Base-by-base conservation (phyloP, 495 filamentous ascomycete species). In the Jackrogersella multiformis region DNA sequence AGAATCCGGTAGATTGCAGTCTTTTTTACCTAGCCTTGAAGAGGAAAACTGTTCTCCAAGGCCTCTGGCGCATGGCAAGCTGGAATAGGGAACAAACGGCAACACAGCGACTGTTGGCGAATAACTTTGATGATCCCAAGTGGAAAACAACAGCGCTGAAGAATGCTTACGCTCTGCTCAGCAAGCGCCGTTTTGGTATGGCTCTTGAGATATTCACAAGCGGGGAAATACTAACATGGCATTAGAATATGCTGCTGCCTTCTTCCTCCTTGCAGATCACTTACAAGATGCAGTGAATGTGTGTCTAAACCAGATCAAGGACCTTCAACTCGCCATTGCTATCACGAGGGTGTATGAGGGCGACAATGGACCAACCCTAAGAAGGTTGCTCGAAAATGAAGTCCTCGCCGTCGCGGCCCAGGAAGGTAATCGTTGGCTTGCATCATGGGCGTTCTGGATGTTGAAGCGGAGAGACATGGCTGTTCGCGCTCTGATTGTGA, bases 391-490 rank as follows among this genome's bases (percentile, higher is more conserved):
- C 1, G 85, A 91, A 73, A 92, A 96, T 20, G 90, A 86, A 59
- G 87, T 97, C 21, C 81, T 98, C 0, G 84, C 89, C 0, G 81
- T 92, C 63, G 95, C 96, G 6, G 86, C 90, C 2, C 80, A 86
- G 9, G 88, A 93, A 58, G 92, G 92, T 0, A 94, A 98, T 74
- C 85, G 94, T 55, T 99, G 96, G 96, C 87, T 96, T 46, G 92
- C 93, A 2, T 92, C 90, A 0, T 99, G 96, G 96, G 92, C 92
- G 3, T 97, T 94, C 76, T 96, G 93, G 91, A 93, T 96, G 88
- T 82, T 99, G 15, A 87, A 88, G 36, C 81, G 89, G 54, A 84
- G 87, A 38, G 93, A 96, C 70, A 90, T 92, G 84, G 92, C 94
- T 12, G 92, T 98, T 4, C 85, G 91, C 15, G 88, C 90, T n/a